A percentile compares a stretch with the other conserved stretches of the same genome.
phyloP scores from a whole-genome alignment of 352 stramenopile species.

The Blastocystis sp. region DNA sequence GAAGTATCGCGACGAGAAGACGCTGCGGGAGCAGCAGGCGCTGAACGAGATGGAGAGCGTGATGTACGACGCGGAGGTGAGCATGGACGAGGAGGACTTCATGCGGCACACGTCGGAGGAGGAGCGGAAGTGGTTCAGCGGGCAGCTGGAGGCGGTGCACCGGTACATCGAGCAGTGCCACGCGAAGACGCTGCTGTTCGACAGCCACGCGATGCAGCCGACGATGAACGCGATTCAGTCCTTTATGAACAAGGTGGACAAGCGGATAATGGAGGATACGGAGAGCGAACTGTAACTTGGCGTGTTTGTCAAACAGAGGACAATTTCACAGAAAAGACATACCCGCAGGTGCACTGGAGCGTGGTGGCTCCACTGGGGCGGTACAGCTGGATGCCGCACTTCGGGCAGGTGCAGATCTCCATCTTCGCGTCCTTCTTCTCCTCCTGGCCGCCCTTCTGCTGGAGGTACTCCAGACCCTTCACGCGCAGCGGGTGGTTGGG shows the following conservation, averaged over 20 bases:
- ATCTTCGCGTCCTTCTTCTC: conserved; percentile 6
- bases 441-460: not conserved
- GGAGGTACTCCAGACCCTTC: conserved; percentile 13
- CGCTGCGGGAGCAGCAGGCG: not conserved
- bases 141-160: not conserved
- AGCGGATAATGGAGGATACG: not conserved
- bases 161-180: not conserved
- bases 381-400: conserved; percentile 47
- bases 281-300: not conserved
- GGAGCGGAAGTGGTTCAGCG: not conserved
- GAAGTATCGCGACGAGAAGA: conserved; percentile 32
- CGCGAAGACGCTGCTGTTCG: not conserved
- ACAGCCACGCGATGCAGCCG: not conserved
- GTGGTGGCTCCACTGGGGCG: not conserved
- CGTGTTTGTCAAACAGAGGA: conserved; percentile 15
- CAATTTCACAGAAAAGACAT: conserved; percentile 49
- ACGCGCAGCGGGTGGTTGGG: conserved; percentile 57
- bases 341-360: conserved; percentile 39
- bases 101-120: not conserved
- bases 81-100: conserved; percentile 1
- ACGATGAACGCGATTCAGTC: not conserved
- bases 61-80: conserved; percentile 31
- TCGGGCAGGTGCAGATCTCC: conserved; percentile 55
- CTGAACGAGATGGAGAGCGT: conserved; percentile 61
- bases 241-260: not conserved